phyloP scores from a whole-genome alignment of 2,329 filamentous ascomycete species.

The Exserohilum turcica region DNA sequence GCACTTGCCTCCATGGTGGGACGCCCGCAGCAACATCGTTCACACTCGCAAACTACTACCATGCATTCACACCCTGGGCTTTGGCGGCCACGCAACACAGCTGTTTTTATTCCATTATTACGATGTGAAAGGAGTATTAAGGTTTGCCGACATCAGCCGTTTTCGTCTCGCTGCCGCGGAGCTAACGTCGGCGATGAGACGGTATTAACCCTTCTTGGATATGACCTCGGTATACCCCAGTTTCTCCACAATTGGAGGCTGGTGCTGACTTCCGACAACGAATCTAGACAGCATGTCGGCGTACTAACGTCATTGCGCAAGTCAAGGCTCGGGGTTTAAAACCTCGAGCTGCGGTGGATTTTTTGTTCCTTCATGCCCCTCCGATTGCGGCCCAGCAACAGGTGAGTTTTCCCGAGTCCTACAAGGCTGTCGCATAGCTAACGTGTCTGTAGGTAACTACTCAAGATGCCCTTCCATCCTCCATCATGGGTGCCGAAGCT shows the following conservation, averaged over 20 bases:
- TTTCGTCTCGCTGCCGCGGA: not conserved
- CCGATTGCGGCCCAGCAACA: slow-evolving; percentile 2
- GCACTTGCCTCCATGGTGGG: not conserved
- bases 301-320: slow-evolving; percentile 6
- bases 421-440: not conserved
- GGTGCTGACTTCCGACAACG: slow-evolving; percentile 1
- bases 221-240: slow-evolving; percentile 23
- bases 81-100: not conserved
- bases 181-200: not conserved
- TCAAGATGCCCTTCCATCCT: slow-evolving; percentile 60
- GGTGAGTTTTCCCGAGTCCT: not conserved
- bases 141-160: not conserved
- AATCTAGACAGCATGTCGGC: slow-evolving; percentile 4
- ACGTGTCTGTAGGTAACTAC: not conserved
- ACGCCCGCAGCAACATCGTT: not conserved
- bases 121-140: not conserved
- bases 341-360: not conserved
- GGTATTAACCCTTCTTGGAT: slow-evolving; percentile 7
- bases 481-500: slow-evolving; percentile 67
- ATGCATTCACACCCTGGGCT: not conserved
- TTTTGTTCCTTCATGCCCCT: not conserved
- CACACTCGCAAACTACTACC: not conserved
- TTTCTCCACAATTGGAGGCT: slow-evolving; percentile 17
- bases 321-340: slow-evolving; percentile 4
- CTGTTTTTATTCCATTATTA: not conserved